These are phyloP conservation scores for Paraphaeosphaeria sporulosa DNA, from an alignment of 2,329 filamentous ascomycete genomes.

Conservation along the genomic window DNA sequence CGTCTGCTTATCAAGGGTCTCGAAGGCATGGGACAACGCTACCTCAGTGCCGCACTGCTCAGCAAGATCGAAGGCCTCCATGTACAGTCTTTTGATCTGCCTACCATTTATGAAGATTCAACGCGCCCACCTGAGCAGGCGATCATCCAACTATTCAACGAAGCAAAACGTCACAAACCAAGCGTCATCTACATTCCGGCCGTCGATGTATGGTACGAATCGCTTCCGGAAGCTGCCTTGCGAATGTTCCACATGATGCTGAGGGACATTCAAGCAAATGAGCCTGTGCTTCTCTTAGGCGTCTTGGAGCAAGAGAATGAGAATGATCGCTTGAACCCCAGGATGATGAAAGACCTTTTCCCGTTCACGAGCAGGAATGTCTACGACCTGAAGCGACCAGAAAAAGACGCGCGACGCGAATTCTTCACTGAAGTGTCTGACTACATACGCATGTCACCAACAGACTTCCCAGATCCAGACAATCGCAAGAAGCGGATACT, in stretches of 20 bases:
- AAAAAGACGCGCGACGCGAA: conserved; percentile 71
- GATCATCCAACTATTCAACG: conserved; percentile 87
- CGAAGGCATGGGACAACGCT: conserved; percentile 91
- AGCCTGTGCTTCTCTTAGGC: conserved; percentile 88
- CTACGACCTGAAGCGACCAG: conserved; percentile 73
- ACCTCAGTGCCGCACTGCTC: conserved; percentile 83
- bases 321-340: conserved; percentile 62
- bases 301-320: conserved; percentile 75
- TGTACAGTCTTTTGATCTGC: conserved; percentile 92
- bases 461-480: conserved; percentile 84
- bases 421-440: conserved; percentile 80
- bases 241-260: conserved; percentile 85
- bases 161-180: conserved; percentile 92
- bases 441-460: conserved; percentile 80
- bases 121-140: conserved; percentile 85
- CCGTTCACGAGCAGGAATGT: conserved; percentile 83
- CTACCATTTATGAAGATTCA: conserved; percentile 83
- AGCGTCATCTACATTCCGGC: conserved; percentile 95
- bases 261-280: conserved; percentile 83
- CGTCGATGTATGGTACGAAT: conserved; percentile 85
- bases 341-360: conserved; percentile 80
- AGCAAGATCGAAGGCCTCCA: conserved; percentile 94
- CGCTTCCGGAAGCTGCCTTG: conserved; percentile 70
- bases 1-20: conserved; percentile 83
- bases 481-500: conserved; percentile 87